These are phyloP conservation scores for Chernovozyma sophiae-reginae DNA, from an alignment of 1,139 yeast species.

Conservation along the genomic window DNA sequence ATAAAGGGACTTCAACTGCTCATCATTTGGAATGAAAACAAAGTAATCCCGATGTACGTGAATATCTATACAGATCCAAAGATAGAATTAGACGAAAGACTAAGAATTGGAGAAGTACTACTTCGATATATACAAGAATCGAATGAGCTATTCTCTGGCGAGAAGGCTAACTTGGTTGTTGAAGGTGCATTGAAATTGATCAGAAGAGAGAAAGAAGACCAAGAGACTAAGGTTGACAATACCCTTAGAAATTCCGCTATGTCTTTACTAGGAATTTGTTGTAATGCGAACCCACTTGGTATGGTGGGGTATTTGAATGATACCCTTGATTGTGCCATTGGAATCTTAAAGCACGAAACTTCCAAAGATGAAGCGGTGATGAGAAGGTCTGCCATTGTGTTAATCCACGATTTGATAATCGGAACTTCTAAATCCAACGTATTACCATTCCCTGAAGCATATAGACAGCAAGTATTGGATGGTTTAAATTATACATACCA, in stretches of 20 bases:
- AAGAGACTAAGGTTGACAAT: conserved; percentile 39
- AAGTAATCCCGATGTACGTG: conserved; percentile 37
- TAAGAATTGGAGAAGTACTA: conserved; percentile 79
- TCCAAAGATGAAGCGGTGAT: conserved; percentile 46
- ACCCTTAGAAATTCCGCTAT: conserved; percentile 79
- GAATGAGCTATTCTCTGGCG: conserved; percentile 46
- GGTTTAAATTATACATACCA: conserved; percentile 41
- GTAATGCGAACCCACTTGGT: conserved; percentile 58
- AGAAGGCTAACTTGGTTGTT: conserved; percentile 23
- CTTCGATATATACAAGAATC: conserved; percentile 51
- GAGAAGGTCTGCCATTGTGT: conserved; percentile 71
- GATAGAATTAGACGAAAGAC: conserved; percentile 54
- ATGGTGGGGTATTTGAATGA: conserved; percentile 45
- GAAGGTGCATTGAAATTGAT: conserved; percentile 36
- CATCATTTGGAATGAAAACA: conserved; percentile 39
- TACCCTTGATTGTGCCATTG: conserved; percentile 70
- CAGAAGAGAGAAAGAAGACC: conserved; percentile 23
- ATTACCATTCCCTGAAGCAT: conserved; percentile 46
- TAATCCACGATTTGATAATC: conserved; percentile 59
- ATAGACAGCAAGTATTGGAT: conserved; percentile 38
- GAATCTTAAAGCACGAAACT: conserved; percentile 60
- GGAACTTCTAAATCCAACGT: conserved; percentile 41
- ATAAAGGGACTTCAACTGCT: conserved; percentile 72
- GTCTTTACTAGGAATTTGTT: conserved; percentile 70
- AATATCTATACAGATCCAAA: conserved; percentile 34